Conservation (phyloP, 768 basidiomycete species). For the Rhodotorula taiwanensis region DNA sequence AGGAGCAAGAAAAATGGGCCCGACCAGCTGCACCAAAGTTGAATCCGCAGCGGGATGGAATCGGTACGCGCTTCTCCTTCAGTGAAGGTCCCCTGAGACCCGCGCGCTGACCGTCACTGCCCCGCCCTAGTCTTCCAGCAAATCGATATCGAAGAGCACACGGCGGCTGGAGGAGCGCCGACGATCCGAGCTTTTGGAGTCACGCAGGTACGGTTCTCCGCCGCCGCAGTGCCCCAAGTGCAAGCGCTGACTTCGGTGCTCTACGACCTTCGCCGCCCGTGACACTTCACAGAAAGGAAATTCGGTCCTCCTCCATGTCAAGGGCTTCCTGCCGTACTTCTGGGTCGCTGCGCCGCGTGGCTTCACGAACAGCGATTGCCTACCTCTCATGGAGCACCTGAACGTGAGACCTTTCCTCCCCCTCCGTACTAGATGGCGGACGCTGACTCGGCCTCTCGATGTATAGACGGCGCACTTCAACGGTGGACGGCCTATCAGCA, state of each 20-base stretch:
- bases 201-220: slow-evolving; percentile 57
- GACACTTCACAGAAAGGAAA: slow-evolving; percentile 60
- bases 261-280: not conserved
- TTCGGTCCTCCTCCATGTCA: slow-evolving; percentile 78
- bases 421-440: no score
- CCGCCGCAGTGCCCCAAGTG: not conserved
- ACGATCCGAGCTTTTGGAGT: slow-evolving; percentile 75
- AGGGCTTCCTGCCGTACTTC: slow-evolving; percentile 84
- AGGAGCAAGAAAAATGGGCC: slow-evolving; percentile 22
- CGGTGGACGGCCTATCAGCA: slow-evolving; percentile 28
- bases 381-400: slow-evolving; percentile 59
- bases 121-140: slow-evolving; percentile 63
- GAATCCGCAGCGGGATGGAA: slow-evolving; percentile 22
- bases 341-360: slow-evolving; percentile 82
- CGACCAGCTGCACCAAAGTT: slow-evolving; percentile 22
- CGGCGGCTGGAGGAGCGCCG: slow-evolving; percentile 52
- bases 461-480: slow-evolving; percentile 30
- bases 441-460: no score
- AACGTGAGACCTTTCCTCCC: slow-evolving; percentile 64
- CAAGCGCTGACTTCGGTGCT: not conserved
- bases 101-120: not conserved
- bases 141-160: slow-evolving; percentile 76
- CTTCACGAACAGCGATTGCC: slow-evolving; percentile 62
- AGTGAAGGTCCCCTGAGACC: not conserved
- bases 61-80: slow-evolving; percentile 13